phyloP scores from a whole-genome alignment of 2,329 filamentous ascomycete genomes.

The Aspergillus fumigatus region DNA sequence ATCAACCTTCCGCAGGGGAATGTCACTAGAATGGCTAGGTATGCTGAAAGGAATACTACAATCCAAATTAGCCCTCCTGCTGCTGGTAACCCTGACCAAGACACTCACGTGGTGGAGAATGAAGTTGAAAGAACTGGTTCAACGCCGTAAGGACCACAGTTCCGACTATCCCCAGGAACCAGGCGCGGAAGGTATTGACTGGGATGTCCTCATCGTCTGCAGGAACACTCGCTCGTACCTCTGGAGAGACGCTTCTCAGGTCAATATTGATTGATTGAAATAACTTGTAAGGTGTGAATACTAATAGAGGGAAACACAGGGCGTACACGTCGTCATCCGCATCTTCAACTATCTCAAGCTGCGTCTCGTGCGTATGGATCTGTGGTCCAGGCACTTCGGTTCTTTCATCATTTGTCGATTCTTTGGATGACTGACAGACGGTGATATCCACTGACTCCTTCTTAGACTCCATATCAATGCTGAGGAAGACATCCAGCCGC shows the following conservation, averaged over 20 bases:
- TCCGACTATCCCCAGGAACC: constrained; percentile 38
- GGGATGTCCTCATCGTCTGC: constrained; percentile 14
- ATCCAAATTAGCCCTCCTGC: neutral
- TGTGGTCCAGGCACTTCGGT: neutral
- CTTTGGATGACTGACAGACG: neutral
- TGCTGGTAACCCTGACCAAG: neutral
- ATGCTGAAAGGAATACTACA: constrained; percentile 7
- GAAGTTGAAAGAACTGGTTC: constrained; percentile 15
- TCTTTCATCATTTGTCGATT: neutral
- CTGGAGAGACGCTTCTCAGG: neutral
- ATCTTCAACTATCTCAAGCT: neutral
- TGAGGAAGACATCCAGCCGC: neutral
- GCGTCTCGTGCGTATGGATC: neutral
- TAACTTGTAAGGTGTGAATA: no score
- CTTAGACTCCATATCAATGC: neutral
- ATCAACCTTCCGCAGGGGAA: constrained; percentile 10
- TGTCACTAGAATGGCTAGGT: constrained; percentile 10
- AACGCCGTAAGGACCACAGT: constrained; percentile 11
- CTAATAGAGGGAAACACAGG: neutral
- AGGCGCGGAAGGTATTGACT: constrained; percentile 29
- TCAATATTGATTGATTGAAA: neutral
- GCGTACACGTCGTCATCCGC: neutral
- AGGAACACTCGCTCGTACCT: constrained; percentile 16
- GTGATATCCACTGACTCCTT: neutral
- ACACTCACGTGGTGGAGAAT: constrained; percentile 8